These are phyloP conservation scores for Solanum chacoense DNA, from an alignment of 305 asterid genomes.

Conservation along the genomic window DNA sequence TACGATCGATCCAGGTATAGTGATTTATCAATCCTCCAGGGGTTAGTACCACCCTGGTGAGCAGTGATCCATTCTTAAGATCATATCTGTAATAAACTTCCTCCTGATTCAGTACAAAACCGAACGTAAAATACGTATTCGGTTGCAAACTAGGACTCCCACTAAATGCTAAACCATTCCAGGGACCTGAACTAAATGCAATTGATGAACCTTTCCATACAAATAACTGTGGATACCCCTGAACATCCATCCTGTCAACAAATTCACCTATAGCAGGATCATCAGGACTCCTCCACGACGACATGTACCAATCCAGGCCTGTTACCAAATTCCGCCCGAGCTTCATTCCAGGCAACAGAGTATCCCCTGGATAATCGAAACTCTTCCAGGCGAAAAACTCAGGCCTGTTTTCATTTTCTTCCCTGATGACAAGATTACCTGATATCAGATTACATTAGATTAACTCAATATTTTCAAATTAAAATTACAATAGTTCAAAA, in stretches of 20 bases:
- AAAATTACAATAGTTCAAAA: background rate
- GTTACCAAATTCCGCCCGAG: slow-evolving; percentile 4
- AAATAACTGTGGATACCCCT: slow-evolving; percentile 17
- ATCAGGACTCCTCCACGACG: slow-evolving; percentile 9
- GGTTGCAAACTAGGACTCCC: background rate
- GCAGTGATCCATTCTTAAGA: slow-evolving; percentile 2
- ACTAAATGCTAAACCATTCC: slow-evolving; percentile 25
- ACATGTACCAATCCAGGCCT: background rate
- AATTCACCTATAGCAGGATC: slow-evolving; percentile 24
- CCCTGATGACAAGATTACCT: slow-evolving; percentile 20
- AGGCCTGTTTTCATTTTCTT: background rate
- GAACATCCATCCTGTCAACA: background rate
- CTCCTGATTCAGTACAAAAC: background rate
- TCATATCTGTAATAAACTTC: slow-evolving; percentile 4
- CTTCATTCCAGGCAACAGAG: slow-evolving; percentile 25
- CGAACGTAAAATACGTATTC: background rate
- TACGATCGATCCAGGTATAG: slow-evolving; percentile 2
- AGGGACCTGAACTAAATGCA: slow-evolving; percentile 19
- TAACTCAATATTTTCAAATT: background rate
- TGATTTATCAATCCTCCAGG: slow-evolving; percentile 9
- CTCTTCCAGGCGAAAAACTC: slow-evolving; percentile 22
- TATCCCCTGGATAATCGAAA: slow-evolving; percentile 23
- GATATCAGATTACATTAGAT: background rate
- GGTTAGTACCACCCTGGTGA: slow-evolving; percentile 7
- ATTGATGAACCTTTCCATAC: background rate